Conservation (phyloP, 2,329 filamentous ascomycete genomes). For the Penicillium fuscoglaucum region DNA sequence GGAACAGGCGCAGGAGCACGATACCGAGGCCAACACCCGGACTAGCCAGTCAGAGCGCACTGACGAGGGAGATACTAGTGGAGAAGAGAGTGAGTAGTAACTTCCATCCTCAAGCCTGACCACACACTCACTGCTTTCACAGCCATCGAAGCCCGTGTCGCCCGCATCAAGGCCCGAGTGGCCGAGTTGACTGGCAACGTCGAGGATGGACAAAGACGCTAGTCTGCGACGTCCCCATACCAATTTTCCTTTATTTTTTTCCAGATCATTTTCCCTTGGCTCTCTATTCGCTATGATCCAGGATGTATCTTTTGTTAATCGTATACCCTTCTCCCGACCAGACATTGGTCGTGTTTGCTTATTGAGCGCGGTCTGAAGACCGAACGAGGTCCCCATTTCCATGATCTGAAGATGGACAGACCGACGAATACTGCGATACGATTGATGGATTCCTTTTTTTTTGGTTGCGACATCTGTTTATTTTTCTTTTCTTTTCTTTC, state of each 20-base stretch:
- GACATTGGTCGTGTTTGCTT: conserved; percentile 18
- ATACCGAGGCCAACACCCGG: conserved; percentile 58
- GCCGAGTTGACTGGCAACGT: conserved; percentile 88
- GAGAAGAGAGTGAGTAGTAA: conserved; percentile 78
- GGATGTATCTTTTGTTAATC: conserved; percentile 9
- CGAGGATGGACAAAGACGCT: conserved; percentile 51
- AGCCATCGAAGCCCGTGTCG: conserved; percentile 96
- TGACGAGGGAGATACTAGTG: conserved; percentile 87
- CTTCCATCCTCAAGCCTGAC: conserved; percentile 5
- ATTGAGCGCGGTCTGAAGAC: conserved; percentile 8
- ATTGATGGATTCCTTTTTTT: conserved; percentile 15
- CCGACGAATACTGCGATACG: conserved; percentile 20
- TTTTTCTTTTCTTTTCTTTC: conserved; percentile 4
- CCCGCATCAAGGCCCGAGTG: conserved; percentile 95
- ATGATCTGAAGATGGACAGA: conserved; percentile 1
- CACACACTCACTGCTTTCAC: conserved; percentile 25
- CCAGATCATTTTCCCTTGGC: conserved; percentile 3
- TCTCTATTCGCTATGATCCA: conserved; percentile 12
- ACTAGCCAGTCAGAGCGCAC: conserved; percentile 59
- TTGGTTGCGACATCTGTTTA: conserved; percentile 11
- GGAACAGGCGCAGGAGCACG: conserved; percentile 37
- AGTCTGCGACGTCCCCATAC: not conserved
- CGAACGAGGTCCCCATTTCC: not conserved
- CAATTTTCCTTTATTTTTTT: not conserved
- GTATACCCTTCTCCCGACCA: conserved; percentile 16